These are phyloP conservation scores for Aspergillus affinis DNA, from an alignment of 495 filamentous ascomycete species.

Conservation along the genomic window DNA sequence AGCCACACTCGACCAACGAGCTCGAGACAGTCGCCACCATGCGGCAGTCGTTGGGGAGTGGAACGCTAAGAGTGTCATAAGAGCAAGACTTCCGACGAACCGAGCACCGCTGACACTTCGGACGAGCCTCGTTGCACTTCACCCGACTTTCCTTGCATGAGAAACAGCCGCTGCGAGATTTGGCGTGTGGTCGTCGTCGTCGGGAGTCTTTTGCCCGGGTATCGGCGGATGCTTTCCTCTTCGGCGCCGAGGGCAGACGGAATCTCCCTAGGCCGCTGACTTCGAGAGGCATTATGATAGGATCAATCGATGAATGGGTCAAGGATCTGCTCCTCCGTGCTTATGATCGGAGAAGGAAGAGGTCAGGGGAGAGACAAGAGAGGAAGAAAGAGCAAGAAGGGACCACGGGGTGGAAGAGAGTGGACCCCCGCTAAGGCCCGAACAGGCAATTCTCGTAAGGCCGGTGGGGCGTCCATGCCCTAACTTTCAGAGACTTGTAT, in stretches of 20 bases:
- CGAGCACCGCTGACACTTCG: not conserved
- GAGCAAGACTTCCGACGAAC: not conserved
- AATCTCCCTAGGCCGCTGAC: not conserved
- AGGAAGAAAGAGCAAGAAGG: not conserved
- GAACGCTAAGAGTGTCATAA: not conserved
- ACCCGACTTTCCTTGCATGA: slow-evolving; percentile 3
- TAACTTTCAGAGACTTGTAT: not conserved
- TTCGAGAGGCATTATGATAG: not conserved
- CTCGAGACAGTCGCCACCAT: not conserved
- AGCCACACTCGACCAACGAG: not conserved
- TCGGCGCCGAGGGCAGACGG: not conserved
- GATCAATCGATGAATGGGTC: not conserved
- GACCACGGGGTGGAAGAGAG: not conserved
- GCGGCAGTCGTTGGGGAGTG: not conserved
- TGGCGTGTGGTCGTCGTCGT: not conserved
- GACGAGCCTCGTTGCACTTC: slow-evolving; percentile 3
- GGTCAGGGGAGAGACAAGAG: not conserved
- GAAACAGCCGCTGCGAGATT: slow-evolving; percentile 3
- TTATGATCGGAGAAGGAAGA: not conserved
- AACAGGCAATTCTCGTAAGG: not conserved
- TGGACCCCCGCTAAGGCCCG: not conserved
- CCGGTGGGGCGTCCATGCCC: not conserved
- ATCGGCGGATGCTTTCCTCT: not conserved
- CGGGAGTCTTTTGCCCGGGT: not conserved
- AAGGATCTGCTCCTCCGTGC: too few relatives aligned